Conservation (phyloP, 768 basidiomycete genomes). For the Agaricus subrufescens region DNA sequence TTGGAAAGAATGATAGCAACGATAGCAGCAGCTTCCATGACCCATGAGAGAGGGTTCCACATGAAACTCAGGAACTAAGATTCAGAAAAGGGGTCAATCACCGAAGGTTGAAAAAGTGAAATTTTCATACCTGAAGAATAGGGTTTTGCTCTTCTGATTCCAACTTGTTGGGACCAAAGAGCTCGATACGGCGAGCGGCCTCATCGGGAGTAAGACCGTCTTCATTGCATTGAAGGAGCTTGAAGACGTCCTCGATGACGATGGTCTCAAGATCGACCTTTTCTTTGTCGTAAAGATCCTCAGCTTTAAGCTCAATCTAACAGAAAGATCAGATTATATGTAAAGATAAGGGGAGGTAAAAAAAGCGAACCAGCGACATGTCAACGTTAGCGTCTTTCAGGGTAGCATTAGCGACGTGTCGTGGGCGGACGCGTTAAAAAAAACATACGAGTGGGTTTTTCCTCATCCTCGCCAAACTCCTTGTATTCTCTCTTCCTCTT, state of each 20-base stretch:
- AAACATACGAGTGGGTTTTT: slow-evolving; percentile 60
- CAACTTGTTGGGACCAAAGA: slow-evolving; percentile 95
- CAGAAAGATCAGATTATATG: background rate
- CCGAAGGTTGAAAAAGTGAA: background rate
- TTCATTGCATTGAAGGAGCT: slow-evolving; percentile 85
- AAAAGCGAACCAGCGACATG: slow-evolving; percentile 57
- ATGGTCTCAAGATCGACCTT: slow-evolving; percentile 98
- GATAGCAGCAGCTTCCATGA: slow-evolving; percentile 95
- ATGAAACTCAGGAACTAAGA: slow-evolving; percentile 88
- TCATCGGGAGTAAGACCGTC: slow-evolving; percentile 76
- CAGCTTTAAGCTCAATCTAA: slow-evolving; percentile 82
- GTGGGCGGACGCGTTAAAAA: slow-evolving; percentile 4
- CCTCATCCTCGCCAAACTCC: slow-evolving; percentile 73
- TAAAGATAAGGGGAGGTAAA: background rate
- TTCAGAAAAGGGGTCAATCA: background rate
- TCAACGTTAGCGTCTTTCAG: slow-evolving; percentile 74
- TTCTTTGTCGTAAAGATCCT: slow-evolving; percentile 96
- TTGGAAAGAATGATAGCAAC: slow-evolving; percentile 96
- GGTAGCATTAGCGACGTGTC: slow-evolving; percentile 15
- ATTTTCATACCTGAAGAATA: slow-evolving; percentile 66
- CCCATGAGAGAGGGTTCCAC: slow-evolving; percentile 99
- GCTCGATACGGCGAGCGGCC: slow-evolving; percentile 77
- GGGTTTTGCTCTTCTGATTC: slow-evolving; percentile 88
- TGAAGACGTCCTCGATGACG: slow-evolving; percentile 94
- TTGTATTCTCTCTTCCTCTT: slow-evolving; percentile 80